phyloP scores from a whole-genome alignment of 164 flowering plant genomes.

The Houttuynia cordata region DNA sequence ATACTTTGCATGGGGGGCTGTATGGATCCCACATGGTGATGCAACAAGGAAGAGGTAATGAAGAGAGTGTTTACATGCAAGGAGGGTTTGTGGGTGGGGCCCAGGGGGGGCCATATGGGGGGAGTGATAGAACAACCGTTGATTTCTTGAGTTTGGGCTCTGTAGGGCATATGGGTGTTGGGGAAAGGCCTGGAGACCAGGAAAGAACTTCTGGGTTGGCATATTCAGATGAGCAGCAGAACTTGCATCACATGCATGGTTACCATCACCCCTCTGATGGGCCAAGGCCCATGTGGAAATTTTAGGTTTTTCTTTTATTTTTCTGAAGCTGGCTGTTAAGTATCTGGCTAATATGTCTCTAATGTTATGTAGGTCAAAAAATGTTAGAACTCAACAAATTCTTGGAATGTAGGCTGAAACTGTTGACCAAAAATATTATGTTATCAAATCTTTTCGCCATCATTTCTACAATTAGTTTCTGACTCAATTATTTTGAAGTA shows the following conservation, averaged over 20 bases:
- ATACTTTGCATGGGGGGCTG: slow-evolving; percentile 6
- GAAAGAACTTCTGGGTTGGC: neutral
- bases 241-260: slow-evolving; percentile 1
- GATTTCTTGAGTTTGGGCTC: slow-evolving; percentile 42
- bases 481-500: too few species aligned
- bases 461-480: too few species aligned
- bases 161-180: neutral
- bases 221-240: slow-evolving; percentile 8
- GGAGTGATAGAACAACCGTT: slow-evolving; percentile 21
- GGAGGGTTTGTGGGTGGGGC: neutral
- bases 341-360: neutral
- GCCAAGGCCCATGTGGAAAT: slow-evolving; percentile 4
- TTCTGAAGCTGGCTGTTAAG: neutral
- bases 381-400: neutral
- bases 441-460: too few species aligned
- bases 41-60: slow-evolving; percentile 1
- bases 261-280: neutral
- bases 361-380: neutral
- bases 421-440: neutral
- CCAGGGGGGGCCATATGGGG: neutral
- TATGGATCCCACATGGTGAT: slow-evolving; percentile 9
- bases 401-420: too few species aligned
- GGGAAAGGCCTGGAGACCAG: neutral
- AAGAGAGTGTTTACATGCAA: neutral
- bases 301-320: neutral